Conservation (phyloP, 1,284 basidiomycete species). For the Trametes pubescens region DNA sequence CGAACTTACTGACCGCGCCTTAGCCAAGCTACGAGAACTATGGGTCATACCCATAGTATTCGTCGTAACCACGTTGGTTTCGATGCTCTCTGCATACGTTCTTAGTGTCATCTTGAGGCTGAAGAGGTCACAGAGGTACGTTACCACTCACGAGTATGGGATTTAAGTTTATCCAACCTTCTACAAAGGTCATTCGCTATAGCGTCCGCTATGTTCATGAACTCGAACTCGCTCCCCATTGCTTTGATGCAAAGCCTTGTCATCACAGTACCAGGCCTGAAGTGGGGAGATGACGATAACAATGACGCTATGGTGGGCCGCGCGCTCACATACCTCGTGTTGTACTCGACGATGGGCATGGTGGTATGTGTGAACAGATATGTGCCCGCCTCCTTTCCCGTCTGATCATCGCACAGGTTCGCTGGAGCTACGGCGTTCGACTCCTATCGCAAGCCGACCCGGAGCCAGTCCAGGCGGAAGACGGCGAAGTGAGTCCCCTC, state of each 20-base stretch:
- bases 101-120: constrained; percentile 62
- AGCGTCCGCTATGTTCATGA: constrained; percentile 89
- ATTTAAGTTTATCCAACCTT: not conserved
- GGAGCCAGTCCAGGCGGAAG: constrained; percentile 29
- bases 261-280: constrained; percentile 82
- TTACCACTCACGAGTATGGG: not conserved
- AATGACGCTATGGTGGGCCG: constrained; percentile 91
- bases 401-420: constrained; percentile 57
- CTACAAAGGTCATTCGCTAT: constrained; percentile 78
- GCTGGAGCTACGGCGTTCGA: constrained; percentile 89
- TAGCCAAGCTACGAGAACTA: constrained; percentile 83
- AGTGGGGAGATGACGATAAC: constrained; percentile 86
- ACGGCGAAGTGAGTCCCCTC: constrained; percentile 36
- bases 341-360: constrained; percentile 95
- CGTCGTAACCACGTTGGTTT: constrained; percentile 71
- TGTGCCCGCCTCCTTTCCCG: constrained; percentile 1
- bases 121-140: constrained; percentile 68
- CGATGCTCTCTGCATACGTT: constrained; percentile 61
- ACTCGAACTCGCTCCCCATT: constrained; percentile 93
- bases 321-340: constrained; percentile 90
- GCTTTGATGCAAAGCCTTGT: constrained; percentile 93
- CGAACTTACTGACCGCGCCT: constrained; percentile 40
- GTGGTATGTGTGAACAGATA: constrained; percentile 59
- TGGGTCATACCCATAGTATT: constrained; percentile 93
- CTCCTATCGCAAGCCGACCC: constrained; percentile 79